Evolutionary conservation across 352 stramenopile species (phyloP).

Genomic region (Globisporangium emineosum): DNA sequence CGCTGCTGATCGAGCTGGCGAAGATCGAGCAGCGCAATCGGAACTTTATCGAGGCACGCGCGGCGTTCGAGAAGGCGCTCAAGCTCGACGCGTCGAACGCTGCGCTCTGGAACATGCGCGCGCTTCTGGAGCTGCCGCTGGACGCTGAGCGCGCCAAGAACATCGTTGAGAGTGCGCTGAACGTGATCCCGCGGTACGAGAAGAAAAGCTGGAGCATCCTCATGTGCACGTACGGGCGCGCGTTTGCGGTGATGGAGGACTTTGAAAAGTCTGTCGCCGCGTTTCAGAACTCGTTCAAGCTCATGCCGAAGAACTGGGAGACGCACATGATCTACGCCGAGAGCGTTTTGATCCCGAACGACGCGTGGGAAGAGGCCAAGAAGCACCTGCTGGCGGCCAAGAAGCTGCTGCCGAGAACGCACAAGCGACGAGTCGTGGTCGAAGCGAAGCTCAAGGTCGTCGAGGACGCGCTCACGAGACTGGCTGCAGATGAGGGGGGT

Average conservation of each 20-base stretch:
- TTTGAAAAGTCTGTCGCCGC: constrained; percentile 72
- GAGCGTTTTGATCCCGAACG: constrained; percentile 65
- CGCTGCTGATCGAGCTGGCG: constrained; percentile 67
- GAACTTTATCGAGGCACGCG: constrained; percentile 53
- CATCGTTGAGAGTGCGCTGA: constrained; percentile 76
- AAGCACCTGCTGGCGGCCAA: constrained; percentile 65
- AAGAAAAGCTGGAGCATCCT: constrained; percentile 84
- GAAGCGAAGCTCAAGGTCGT: constrained; percentile 60
- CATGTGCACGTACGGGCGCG: constrained; percentile 81
- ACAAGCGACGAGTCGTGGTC: constrained; percentile 45
- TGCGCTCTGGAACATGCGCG: constrained; percentile 80
- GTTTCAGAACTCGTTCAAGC: constrained; percentile 81
- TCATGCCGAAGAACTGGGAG: constrained; percentile 75
- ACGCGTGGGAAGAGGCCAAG: constrained; percentile 66
- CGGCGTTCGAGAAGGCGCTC: constrained; percentile 70
- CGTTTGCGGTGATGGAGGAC: constrained; percentile 63
- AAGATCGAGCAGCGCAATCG: constrained; percentile 80
- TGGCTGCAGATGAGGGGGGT: background rate
- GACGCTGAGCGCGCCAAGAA: constrained; percentile 62
- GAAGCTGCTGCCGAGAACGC: constrained; percentile 53
- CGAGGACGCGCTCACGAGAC: constrained; percentile 21
- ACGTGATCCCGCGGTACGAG: constrained; percentile 64
- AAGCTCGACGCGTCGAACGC: constrained; percentile 62
- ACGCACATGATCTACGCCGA: constrained; percentile 86
- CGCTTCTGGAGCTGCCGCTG: constrained; percentile 63